Conservation (phyloP, 2,329 filamentous ascomycete genomes). For the Calonectria ilicicola region DNA sequence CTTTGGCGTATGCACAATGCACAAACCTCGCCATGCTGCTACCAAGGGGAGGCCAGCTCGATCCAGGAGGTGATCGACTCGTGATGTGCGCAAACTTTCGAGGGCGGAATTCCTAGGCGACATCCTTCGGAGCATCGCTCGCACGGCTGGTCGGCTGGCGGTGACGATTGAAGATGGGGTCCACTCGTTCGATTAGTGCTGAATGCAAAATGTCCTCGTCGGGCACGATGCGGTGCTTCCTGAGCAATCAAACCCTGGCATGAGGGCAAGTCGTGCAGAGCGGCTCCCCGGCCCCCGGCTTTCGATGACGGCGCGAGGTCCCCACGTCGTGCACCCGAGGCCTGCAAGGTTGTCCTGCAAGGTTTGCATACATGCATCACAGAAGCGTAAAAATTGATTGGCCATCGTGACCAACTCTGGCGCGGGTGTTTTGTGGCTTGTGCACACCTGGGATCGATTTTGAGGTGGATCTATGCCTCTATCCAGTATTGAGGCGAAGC, state of each 20-base stretch:
- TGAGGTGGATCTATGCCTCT: constrained; percentile 38
- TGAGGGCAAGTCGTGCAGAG: constrained; percentile 6
- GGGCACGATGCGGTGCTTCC: not conserved
- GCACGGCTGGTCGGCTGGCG: constrained; percentile 12
- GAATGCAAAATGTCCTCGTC: not conserved
- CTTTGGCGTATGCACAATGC: not conserved
- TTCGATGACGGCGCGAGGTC: not conserved
- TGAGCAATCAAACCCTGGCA: not conserved
- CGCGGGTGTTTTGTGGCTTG: constrained; percentile 30
- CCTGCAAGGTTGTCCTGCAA: not conserved
- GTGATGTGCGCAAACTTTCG: constrained; percentile 1
- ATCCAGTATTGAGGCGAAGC: constrained; percentile 24
- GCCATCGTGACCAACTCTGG: constrained; percentile 28
- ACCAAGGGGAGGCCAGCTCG: not conserved
- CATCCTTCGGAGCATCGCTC: constrained; percentile 18
- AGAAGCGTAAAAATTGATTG: constrained; percentile 35
- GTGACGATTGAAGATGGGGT: not conserved
- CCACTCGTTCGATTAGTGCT: not conserved
- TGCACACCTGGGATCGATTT: constrained; percentile 32
- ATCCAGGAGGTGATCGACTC: not conserved
- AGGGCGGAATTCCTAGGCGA: not conserved
- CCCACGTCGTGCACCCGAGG: not conserved
- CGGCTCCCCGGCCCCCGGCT: constrained; percentile 9
- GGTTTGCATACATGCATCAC: constrained; percentile 35
- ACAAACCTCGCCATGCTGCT: not conserved